Conservation (phyloP, 2,329 filamentous ascomycete species). For the Chalara sp. region DNA sequence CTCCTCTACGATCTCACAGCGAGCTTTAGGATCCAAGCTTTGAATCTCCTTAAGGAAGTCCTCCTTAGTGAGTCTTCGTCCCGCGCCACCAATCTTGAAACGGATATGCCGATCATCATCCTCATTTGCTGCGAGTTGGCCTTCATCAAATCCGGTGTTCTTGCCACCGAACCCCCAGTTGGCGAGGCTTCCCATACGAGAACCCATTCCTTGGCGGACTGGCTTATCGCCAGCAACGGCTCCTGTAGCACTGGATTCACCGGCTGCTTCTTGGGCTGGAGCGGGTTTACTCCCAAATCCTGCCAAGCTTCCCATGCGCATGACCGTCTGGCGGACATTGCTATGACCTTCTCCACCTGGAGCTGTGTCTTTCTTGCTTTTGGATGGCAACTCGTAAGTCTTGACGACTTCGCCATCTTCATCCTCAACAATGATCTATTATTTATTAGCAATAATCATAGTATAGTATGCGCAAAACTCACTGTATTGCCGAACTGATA, state of each 20-base stretch:
- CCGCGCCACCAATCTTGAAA: constrained; percentile 70
- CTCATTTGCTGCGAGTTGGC: constrained; percentile 32
- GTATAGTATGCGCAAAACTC: constrained; percentile 24
- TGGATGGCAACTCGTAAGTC: constrained; percentile 65
- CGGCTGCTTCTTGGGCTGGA: constrained; percentile 1
- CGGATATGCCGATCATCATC: constrained; percentile 66
- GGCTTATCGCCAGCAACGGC: background rate
- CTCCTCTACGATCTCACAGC: constrained; percentile 21
- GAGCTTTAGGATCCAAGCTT: constrained; percentile 60
- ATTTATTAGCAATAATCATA: constrained; percentile 8
- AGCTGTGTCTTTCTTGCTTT: constrained; percentile 3
- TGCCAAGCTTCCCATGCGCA: constrained; percentile 21
- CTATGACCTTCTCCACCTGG: constrained; percentile 5
- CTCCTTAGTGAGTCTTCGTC: constrained; percentile 69
- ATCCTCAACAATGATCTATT: constrained; percentile 76
- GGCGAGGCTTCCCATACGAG: constrained; percentile 20
- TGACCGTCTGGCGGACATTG: constrained; percentile 19
- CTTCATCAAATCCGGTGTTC: constrained; percentile 13
- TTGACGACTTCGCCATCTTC: constrained; percentile 82
- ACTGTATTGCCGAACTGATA: constrained; percentile 80
- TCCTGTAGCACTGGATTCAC: constrained; percentile 1
- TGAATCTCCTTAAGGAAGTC: constrained; percentile 73
- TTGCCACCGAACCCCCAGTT: constrained; percentile 23
- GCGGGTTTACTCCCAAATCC: constrained; percentile 13
- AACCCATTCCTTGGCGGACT: constrained; percentile 19